Conservation (phyloP, 768 basidiomycete species). For the Vararia minispora region DNA sequence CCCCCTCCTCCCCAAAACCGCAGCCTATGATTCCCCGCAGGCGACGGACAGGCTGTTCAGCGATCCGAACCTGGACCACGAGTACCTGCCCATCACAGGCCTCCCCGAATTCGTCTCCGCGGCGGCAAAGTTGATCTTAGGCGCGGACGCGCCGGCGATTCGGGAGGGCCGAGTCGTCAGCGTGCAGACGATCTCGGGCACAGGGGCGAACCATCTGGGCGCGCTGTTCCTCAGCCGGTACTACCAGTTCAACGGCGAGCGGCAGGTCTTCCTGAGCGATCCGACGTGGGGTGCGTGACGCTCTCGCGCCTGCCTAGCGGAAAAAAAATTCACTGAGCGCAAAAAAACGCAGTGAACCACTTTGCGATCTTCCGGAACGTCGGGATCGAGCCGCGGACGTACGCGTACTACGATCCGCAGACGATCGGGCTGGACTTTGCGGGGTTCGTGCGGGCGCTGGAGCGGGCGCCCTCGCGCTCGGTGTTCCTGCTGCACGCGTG, state of each 20-base stretch:
- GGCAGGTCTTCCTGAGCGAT: slow-evolving; percentile 75
- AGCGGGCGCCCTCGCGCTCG: slow-evolving; percentile 60
- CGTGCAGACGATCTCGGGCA: slow-evolving; percentile 92
- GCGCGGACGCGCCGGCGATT: slow-evolving; percentile 58
- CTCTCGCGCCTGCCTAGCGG: slow-evolving; percentile 2
- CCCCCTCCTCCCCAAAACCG: not conserved
- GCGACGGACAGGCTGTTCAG: slow-evolving; percentile 61
- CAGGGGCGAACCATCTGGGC: slow-evolving; percentile 90
- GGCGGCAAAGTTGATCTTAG: slow-evolving; percentile 77
- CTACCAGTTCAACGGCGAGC: slow-evolving; percentile 58
- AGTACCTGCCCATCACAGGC: slow-evolving; percentile 88
- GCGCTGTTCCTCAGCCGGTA: slow-evolving; percentile 78
- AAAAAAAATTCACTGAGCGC: not conserved
- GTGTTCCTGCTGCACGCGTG: slow-evolving; percentile 90
- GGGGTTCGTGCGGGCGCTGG: slow-evolving; percentile 50
- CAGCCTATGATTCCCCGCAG: slow-evolving; percentile 25
- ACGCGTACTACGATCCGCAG: slow-evolving; percentile 89
- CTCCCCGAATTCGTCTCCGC: slow-evolving; percentile 71
- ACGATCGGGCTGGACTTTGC: slow-evolving; percentile 80
- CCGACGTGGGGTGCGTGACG: slow-evolving; percentile 82
- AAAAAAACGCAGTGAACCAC: slow-evolving; percentile 79
- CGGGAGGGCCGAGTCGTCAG: slow-evolving; percentile 61
- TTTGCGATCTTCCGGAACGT: slow-evolving; percentile 85
- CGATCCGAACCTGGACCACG: slow-evolving; percentile 73
- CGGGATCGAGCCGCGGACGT: slow-evolving; percentile 75